These are phyloP conservation scores for Sporothrix brasiliensis DNA, from an alignment of 2,329 filamentous ascomycete genomes.

Conservation along the genomic window DNA sequence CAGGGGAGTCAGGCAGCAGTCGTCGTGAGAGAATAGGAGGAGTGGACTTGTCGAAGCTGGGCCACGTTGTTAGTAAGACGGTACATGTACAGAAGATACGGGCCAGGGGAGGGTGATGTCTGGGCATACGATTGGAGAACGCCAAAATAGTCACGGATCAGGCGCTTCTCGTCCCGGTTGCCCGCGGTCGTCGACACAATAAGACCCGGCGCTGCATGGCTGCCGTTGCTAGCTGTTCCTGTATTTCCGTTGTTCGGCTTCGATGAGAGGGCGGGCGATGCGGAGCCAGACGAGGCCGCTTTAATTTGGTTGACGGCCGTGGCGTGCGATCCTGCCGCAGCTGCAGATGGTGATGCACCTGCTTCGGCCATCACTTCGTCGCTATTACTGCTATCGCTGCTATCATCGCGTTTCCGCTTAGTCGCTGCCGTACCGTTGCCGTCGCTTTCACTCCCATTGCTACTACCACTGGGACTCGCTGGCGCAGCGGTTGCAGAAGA, in stretches of 20 bases:
- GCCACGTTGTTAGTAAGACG: background rate
- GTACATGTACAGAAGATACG: background rate
- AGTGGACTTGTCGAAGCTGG: slow-evolving; percentile 55
- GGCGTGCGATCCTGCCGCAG: background rate
- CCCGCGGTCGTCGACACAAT: slow-evolving; percentile 34
- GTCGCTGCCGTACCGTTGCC: slow-evolving; percentile 38
- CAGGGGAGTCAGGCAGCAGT: slow-evolving; percentile 50
- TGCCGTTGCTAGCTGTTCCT: slow-evolving; percentile 39
- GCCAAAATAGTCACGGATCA: slow-evolving; percentile 49
- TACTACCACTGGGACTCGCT: slow-evolving; percentile 28
- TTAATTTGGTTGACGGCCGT: slow-evolving; percentile 3
- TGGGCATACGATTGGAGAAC: slow-evolving; percentile 49
- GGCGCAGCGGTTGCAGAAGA: slow-evolving; percentile 38
- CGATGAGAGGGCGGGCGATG: slow-evolving; percentile 9
- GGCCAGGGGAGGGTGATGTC: background rate
- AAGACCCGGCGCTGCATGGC: slow-evolving; percentile 38
- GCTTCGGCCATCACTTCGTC: slow-evolving; percentile 33
- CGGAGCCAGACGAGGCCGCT: slow-evolving; percentile 12
- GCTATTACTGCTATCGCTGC: slow-evolving; percentile 48
- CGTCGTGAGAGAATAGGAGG: slow-evolving; percentile 61
- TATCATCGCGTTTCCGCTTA: slow-evolving; percentile 64
- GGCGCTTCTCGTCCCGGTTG: slow-evolving; percentile 42
- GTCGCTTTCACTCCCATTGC: slow-evolving; percentile 35
- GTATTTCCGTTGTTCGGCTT: slow-evolving; percentile 16
- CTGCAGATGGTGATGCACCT: background rate